A percentile compares a stretch with the other conserved stretches of the same genome.
These are phyloP conservation scores for Aspergillus sclerotiicarbonarius DNA, from an alignment of 495 filamentous ascomycete genomes.

Conservation along the genomic window DNA sequence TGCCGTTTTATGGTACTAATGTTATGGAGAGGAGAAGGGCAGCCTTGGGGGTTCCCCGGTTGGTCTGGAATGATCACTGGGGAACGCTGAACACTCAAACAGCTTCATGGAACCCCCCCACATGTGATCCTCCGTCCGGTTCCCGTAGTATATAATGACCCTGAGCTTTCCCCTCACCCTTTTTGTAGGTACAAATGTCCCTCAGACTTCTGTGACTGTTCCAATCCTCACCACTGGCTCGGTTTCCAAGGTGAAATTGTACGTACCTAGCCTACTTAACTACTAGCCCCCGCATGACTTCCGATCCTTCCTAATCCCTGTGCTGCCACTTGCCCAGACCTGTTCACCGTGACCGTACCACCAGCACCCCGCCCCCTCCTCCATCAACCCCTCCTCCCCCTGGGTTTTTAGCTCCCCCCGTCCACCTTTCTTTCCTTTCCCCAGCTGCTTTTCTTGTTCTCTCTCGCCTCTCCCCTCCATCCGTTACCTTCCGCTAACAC, in stretches of 20 bases:
- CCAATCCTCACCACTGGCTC: neutral
- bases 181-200: neutral
- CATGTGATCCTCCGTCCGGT: constrained; percentile 18
- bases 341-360: constrained; percentile 6
- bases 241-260: neutral
- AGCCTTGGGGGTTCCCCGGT: neutral
- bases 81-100: too few species aligned
- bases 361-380: neutral
- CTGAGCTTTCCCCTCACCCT: neutral
- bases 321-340: constrained; percentile 3
- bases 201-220: neutral
- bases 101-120: constrained; percentile 13
- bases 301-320: neutral
- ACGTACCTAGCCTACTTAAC: neutral
- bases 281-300: constrained; percentile 7
- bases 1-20: too few species aligned
- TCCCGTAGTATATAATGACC: neutral
- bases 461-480: constrained; percentile 12
- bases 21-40: too few species aligned
- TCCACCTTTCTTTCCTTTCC: constrained; percentile 14
- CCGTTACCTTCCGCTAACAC: neutral
- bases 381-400: neutral
- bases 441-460: constrained; percentile 16
- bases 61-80: too few species aligned
- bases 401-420: neutral